Conservation (phyloP, 192 early-diverging fungal genomes). For the Coemansia sp. region DNA sequence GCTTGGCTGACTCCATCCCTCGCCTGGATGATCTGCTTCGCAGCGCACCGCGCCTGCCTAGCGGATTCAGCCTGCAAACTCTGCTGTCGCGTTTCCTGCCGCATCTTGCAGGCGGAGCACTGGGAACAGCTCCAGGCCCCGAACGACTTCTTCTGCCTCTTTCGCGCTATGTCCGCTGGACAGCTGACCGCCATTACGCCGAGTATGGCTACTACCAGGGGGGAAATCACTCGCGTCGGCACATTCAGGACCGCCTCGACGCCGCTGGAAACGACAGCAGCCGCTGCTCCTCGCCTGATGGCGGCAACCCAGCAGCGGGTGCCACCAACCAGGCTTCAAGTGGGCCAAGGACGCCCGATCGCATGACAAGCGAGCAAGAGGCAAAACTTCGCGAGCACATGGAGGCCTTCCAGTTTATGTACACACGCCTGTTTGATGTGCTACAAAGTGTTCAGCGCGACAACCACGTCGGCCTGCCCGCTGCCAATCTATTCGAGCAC, state of each 20-base stretch:
- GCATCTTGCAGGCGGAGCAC: slow-evolving; percentile 22
- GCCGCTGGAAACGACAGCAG: slow-evolving; percentile 10
- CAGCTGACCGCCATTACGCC: slow-evolving; percentile 14
- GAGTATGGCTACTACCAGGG: slow-evolving; percentile 18
- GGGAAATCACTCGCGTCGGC: not conserved
- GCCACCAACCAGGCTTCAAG: not conserved
- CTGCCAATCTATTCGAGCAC: slow-evolving; percentile 35
- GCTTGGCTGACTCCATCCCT: slow-evolving; percentile 39
- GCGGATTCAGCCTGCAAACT: slow-evolving; percentile 37
- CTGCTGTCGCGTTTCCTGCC: slow-evolving; percentile 46
- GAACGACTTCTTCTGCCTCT: slow-evolving; percentile 44
- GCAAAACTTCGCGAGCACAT: slow-evolving; percentile 36
- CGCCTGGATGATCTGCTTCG: slow-evolving; percentile 39
- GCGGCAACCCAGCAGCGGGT: not conserved
- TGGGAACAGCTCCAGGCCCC: slow-evolving; percentile 22
- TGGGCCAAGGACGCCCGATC: not conserved
- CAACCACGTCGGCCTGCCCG: slow-evolving; percentile 46
- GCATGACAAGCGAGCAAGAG: slow-evolving; percentile 20
- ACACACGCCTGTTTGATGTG: slow-evolving; percentile 68
- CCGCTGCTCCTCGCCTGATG: slow-evolving; percentile 19
- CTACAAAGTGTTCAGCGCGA: slow-evolving; percentile 62
- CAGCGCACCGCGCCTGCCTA: slow-evolving; percentile 29
- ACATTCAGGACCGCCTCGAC: slow-evolving; percentile 2
- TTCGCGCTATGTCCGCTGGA: slow-evolving; percentile 41
- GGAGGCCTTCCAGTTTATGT: slow-evolving; percentile 56